Conservation (phyloP, 2,329 filamentous ascomycete species). For the Talaromyces sp. region DNA sequence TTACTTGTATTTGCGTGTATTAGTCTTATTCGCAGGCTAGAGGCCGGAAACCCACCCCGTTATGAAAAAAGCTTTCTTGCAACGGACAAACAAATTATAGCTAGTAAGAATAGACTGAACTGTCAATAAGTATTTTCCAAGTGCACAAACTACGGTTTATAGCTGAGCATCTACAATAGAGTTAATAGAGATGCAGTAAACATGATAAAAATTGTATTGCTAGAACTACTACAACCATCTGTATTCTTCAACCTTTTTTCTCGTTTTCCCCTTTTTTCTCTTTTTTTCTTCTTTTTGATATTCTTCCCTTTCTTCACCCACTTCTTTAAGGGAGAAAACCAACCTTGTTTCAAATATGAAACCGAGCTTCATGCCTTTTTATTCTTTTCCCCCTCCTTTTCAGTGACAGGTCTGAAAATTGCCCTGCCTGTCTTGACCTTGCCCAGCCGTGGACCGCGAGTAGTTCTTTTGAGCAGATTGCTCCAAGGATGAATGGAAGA, state of each 20-base stretch:
- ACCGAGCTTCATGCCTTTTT: neutral
- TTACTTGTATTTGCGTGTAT: neutral
- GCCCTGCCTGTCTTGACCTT: neutral
- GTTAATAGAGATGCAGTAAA: neutral
- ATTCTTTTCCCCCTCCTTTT: neutral
- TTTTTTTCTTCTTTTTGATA: neutral
- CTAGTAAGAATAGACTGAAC: neutral
- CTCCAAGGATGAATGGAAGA: neutral
- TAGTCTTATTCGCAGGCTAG: neutral
- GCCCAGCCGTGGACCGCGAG: neutral
- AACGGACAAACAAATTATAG: neutral
- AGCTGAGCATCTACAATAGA: neutral
- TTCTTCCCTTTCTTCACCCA: too few relatives aligned
- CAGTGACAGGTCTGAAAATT: neutral
- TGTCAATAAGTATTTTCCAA: neutral
- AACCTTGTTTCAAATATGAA: neutral
- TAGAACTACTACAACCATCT: neutral
- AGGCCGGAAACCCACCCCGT: neutral
- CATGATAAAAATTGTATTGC: neutral
- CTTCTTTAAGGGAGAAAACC: neutral
- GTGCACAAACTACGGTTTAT: too few relatives aligned
- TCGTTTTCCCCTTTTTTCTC: too few relatives aligned
- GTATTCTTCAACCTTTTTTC: neutral
- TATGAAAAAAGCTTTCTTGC: neutral
- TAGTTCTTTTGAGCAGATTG: neutral